phyloP scores from a whole-genome alignment of 2,329 filamentous ascomycete species.

The Leptodontidium sp. region DNA sequence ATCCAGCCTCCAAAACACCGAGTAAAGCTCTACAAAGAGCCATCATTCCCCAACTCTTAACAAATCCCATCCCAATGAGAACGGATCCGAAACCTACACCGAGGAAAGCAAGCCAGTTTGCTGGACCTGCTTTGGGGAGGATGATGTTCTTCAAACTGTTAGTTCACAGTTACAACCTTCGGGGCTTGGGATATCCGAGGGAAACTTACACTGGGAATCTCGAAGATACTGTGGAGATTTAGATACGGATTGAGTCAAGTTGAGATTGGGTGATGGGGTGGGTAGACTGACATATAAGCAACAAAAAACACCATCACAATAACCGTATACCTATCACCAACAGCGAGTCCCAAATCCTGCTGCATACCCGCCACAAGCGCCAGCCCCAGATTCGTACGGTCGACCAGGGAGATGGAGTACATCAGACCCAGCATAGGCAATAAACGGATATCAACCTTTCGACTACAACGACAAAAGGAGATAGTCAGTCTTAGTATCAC shows the following conservation, averaged over 20 bases:
- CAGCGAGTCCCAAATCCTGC: slow-evolving; percentile 6
- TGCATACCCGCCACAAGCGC: slow-evolving; percentile 70
- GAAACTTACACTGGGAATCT: slow-evolving; percentile 20
- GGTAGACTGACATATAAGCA: slow-evolving; percentile 12
- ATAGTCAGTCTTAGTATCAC: too few relatives aligned
- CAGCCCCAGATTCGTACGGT: slow-evolving; percentile 76
- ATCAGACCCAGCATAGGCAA: slow-evolving; percentile 68
- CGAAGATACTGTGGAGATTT: not conserved
- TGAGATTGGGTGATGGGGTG: too few relatives aligned
- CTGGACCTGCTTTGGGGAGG: slow-evolving; percentile 18
- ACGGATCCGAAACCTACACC: slow-evolving; percentile 20
- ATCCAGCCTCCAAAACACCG: slow-evolving; percentile 36
- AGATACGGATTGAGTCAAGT: not conserved
- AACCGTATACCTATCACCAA: slow-evolving; percentile 19
- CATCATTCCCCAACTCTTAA: slow-evolving; percentile 33
- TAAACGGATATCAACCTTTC: slow-evolving; percentile 72
- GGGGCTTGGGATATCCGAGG: not conserved
- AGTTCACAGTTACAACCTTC: not conserved
- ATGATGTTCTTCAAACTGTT: slow-evolving; percentile 14
- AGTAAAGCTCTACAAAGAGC: slow-evolving; percentile 33
- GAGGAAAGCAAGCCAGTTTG: slow-evolving; percentile 22
- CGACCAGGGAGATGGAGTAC: slow-evolving; percentile 80
- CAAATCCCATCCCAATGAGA: slow-evolving; percentile 44
- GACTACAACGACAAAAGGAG: not conserved
- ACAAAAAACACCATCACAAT: slow-evolving; percentile 23